phyloP scores from a whole-genome alignment of 139 green algal species.

The Tetratostichococcus sp. region DNA sequence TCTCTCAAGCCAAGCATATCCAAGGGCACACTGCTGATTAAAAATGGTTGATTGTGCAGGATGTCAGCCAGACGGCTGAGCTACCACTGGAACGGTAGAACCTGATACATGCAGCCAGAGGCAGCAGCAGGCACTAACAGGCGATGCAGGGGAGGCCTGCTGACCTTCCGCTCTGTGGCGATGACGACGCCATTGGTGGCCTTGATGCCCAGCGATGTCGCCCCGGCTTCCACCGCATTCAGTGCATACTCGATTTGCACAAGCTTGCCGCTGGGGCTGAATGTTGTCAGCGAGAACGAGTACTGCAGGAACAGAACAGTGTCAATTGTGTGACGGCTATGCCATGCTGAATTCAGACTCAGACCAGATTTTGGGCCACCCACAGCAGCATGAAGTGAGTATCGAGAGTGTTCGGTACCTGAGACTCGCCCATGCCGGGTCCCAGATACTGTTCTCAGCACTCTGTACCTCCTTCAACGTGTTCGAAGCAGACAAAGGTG shows the following conservation, averaged over 20 bases:
- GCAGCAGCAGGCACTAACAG: too few relatives aligned
- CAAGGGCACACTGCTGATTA: too few relatives aligned
- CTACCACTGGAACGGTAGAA: too few relatives aligned
- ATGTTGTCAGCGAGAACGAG: slow-evolving; percentile 97
- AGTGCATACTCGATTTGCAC: slow-evolving; percentile 98
- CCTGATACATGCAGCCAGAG: too few relatives aligned
- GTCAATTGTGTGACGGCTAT: neutral
- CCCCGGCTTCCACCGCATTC: slow-evolving; percentile 86
- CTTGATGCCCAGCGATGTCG: slow-evolving; percentile 94
- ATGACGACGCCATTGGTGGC: slow-evolving; percentile 97
- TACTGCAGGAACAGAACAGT: slow-evolving; percentile 44
- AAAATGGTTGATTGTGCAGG: too few relatives aligned
- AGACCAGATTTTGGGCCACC: too few relatives aligned
- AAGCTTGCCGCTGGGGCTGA: slow-evolving; percentile 97
- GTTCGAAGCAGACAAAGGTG: too few relatives aligned
- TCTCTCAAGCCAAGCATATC: too few relatives aligned
- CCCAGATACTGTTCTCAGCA: neutral
- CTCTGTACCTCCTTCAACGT: neutral
- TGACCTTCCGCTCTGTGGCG: slow-evolving; percentile 98
- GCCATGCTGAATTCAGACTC: too few relatives aligned
- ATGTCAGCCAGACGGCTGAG: too few relatives aligned
- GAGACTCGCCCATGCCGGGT: neutral
- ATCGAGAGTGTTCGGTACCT: too few relatives aligned
- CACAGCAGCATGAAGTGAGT: too few relatives aligned
- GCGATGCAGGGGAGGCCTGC: neutral